A percentile compares a stretch with the other conserved stretches of the same genome.
These are phyloP conservation scores for Phytophthora megakarya DNA, from an alignment of 352 stramenopile species.

Conservation along the genomic window DNA sequence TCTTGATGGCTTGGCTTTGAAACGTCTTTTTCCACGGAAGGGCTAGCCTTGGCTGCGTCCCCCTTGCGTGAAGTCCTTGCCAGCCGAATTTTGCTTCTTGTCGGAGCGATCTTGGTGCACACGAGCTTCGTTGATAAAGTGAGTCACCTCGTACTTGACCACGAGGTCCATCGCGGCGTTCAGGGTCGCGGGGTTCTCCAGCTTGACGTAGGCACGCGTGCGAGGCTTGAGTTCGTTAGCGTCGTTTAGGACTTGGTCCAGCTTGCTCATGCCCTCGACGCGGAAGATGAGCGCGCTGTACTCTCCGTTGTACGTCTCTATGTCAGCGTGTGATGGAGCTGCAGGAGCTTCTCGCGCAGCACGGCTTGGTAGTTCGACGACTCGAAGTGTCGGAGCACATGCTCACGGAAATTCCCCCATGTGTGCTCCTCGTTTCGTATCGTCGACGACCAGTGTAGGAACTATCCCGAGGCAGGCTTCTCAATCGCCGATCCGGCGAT, in stretches of 20 bases:
- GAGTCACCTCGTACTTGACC: constrained; percentile 7
- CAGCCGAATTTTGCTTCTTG: too few relatives aligned
- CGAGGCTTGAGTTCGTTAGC: not conserved
- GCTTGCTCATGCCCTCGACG: not conserved
- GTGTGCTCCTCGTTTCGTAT: constrained; percentile 4
- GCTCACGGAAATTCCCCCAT: constrained; percentile 5
- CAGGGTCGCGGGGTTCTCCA: not conserved
- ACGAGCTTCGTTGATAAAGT: constrained; percentile 1
- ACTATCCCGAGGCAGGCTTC: too few relatives aligned
- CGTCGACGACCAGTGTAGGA: too few relatives aligned
- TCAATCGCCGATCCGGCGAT: too few relatives aligned
- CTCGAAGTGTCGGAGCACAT: too few relatives aligned
- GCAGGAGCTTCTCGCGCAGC: not conserved
- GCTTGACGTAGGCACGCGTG: constrained; percentile 6
- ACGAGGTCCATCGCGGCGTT: not conserved
- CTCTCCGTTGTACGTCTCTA: not conserved
- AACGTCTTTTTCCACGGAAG: too few relatives aligned
- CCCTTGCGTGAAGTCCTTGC: too few relatives aligned
- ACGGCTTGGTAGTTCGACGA: not conserved
- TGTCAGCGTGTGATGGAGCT: not conserved
- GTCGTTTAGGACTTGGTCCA: not conserved
- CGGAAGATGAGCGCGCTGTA: not conserved
- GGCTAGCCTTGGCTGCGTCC: too few relatives aligned
- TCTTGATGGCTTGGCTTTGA: too few relatives aligned
- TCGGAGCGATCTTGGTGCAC: not conserved